Base-by-base conservation (phyloP, 805 yeast genomes). In the Suhomyces vadensis region DNA sequence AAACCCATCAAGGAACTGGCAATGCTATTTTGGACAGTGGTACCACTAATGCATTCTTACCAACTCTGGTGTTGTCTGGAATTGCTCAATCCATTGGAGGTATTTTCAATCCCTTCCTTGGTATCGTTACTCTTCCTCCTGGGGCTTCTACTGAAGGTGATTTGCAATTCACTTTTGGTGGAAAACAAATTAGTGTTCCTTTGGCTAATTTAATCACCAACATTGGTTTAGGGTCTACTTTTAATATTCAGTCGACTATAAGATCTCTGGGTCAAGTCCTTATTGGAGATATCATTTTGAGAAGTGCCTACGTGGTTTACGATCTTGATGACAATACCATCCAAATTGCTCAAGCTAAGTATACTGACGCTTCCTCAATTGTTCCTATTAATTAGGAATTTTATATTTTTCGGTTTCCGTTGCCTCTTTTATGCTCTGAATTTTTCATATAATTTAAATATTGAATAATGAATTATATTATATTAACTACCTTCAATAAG, bases 251-350 rank as follows among this genome's bases (percentile, higher is more conserved):
- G n/a, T n/a, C n/a, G n/a, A n/a, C n/a, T n/a, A n/a, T n/a, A n/a
- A n/a, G n/a, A n/a, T n/a, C n/a, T n/a, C n/a, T n/a, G n/a, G n/a
- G n/a, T n/a, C n/a, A n/a, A n/a, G n/a, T n/a, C n/a, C n/a, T 69
- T 74, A n/a, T n/a, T n/a, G n/a, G n/a, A n/a, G n/a, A n/a, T n/a
- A n/a, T n/a, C n/a, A n/a, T n/a, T n/a, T n/a, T n/a, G n/a, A n/a
- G n/a, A n/a, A n/a, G n/a, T n/a, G n/a, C n/a, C n/a, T n/a, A n/a
- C n/a, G n/a, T n/a, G 29, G 83, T 79, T 37, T 82, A 71, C 46
- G 83, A 81, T 43, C 50, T 60, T 43, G 64, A 60, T 31, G 56
- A 56, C 44, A 50, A 51, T 38, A 48, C 51, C 25, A 45, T 60
- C n/a, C 52, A 58, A 6, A 33, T 61, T 46, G 65, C 63, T 3